Evolutionary conservation across 495 filamentous ascomycete genomes (phyloP).

Genomic region (Amphirosellinia nigrospora): DNA sequence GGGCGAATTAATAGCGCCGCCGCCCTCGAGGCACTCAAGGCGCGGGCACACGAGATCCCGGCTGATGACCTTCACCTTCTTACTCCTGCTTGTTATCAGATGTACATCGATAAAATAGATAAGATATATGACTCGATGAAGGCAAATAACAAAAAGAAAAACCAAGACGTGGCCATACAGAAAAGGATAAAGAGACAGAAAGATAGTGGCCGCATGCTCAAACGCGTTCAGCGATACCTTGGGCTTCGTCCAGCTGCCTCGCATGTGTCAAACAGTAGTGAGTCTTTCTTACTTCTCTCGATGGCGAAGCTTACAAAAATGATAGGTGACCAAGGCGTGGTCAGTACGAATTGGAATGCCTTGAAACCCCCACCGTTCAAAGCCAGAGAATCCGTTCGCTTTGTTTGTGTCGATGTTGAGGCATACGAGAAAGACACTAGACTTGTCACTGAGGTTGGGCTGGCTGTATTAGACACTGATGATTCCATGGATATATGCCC

Average conservation of each 20-base stretch:
- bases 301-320: neutral
- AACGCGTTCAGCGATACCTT: slow-evolving; percentile 71
- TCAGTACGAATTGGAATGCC: slow-evolving; percentile 23
- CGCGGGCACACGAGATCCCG: slow-evolving; percentile 5
- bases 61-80: slow-evolving; percentile 26
- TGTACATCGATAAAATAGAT: slow-evolving; percentile 34
- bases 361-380: slow-evolving; percentile 47
- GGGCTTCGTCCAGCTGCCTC: slow-evolving; percentile 58
- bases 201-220: slow-evolving; percentile 56
- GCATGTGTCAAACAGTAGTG: slow-evolving; percentile 6
- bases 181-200: slow-evolving; percentile 54
- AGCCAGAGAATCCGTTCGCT: slow-evolving; percentile 59
- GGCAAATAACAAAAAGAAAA: slow-evolving; percentile 54
- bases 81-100: slow-evolving; percentile 13
- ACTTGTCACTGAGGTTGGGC: slow-evolving; percentile 81
- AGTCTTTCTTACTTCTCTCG: neutral
- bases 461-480: slow-evolving; percentile 79
- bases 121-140: slow-evolving; percentile 32
- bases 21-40: slow-evolving; percentile 41
- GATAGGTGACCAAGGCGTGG: neutral
- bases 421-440: slow-evolving; percentile 69
- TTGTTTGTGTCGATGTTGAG: slow-evolving; percentile 84
- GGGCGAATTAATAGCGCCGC: slow-evolving; percentile 55
- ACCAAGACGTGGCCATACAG: slow-evolving; percentile 13
- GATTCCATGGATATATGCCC: slow-evolving; percentile 61